These are phyloP conservation scores for Glycine latifolia DNA, from an alignment of 306 rosid species.

Conservation along the genomic window DNA sequence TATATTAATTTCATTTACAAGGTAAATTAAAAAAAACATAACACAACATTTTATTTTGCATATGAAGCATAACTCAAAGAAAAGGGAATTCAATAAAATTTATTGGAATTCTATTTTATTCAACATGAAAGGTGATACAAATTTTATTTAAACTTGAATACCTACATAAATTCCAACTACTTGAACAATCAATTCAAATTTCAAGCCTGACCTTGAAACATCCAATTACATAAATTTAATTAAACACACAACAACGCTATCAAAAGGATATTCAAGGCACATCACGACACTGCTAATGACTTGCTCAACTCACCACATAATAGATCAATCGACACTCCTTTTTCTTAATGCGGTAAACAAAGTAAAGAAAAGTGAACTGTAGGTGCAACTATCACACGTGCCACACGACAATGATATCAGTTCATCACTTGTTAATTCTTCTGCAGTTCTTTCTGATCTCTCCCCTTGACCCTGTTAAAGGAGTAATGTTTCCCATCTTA, in stretches of 20 bases:
- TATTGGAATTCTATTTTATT: not conserved
- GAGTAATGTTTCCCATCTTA: constrained; percentile 93
- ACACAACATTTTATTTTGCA: not conserved
- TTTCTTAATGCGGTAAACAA: constrained; percentile 2
- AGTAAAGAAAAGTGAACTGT: constrained; percentile 30
- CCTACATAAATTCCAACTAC: not conserved
- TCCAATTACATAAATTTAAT: constrained; percentile 33
- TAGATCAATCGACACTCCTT: not conserved
- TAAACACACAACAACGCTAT: constrained; percentile 27
- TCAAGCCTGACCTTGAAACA: not conserved
- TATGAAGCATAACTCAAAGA: not conserved
- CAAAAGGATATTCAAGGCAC: constrained; percentile 16
- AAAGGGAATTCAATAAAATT: not conserved
- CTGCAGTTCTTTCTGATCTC: constrained; percentile 89
- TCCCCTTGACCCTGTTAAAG: constrained; percentile 82
- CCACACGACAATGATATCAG: not conserved
- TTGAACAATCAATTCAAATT: constrained; percentile 19
- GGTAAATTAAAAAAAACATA: not conserved
- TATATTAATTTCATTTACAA: not conserved
- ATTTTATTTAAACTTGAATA: not conserved
- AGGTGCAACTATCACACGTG: constrained; percentile 5
- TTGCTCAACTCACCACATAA: constrained; percentile 14
- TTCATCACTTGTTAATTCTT: constrained; percentile 58
- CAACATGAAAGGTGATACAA: not conserved
- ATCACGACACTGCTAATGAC: constrained; percentile 1